Evolutionary conservation across 176 grass and related monocot species (phyloP).

Genomic region (Canna indica): DNA sequence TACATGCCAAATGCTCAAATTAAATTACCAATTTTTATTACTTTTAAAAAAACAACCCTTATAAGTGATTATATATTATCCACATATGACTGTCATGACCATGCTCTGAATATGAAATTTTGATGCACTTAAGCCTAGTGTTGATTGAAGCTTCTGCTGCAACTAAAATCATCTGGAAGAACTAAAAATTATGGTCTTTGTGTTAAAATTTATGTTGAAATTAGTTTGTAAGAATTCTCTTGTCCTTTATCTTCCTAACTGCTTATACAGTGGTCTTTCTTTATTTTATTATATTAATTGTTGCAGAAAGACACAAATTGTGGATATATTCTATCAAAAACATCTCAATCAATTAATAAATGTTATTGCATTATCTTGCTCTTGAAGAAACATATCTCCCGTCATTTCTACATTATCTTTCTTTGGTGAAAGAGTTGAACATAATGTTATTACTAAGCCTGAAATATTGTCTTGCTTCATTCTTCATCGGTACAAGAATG

Average conservation of each 20-base stretch:
- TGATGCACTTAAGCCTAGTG: too few species aligned
- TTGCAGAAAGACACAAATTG: conserved; percentile 46
- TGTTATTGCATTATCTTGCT: conserved; percentile 50
- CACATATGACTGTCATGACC: too few species aligned
- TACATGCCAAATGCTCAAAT: too few species aligned
- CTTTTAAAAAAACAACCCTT: too few species aligned
- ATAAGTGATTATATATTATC: too few species aligned
- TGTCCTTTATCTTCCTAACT: not conserved
- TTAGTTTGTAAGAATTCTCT: conserved; percentile 4
- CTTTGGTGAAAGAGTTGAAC: conserved; percentile 27
- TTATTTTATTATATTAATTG: not conserved
- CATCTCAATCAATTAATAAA: conserved; percentile 55
- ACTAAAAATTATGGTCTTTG: too few species aligned
- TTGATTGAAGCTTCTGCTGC: too few species aligned
- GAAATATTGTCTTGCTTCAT: conserved; percentile 61
- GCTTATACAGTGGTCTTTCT: not conserved
- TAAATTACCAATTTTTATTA: too few species aligned
- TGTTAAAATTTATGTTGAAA: conserved; percentile 5
- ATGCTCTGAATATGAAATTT: too few species aligned
- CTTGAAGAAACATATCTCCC: conserved; percentile 24
- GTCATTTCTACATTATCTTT: conserved; percentile 20
- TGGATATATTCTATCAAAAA: conserved; percentile 55
- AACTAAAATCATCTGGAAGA: too few species aligned
- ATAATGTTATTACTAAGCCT: conserved; percentile 25
- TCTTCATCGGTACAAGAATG: conserved; percentile 41